These are phyloP conservation scores for Linnemannia schmuckeri DNA, from an alignment of 192 early-diverging fungal genomes.

Conservation along the genomic window DNA sequence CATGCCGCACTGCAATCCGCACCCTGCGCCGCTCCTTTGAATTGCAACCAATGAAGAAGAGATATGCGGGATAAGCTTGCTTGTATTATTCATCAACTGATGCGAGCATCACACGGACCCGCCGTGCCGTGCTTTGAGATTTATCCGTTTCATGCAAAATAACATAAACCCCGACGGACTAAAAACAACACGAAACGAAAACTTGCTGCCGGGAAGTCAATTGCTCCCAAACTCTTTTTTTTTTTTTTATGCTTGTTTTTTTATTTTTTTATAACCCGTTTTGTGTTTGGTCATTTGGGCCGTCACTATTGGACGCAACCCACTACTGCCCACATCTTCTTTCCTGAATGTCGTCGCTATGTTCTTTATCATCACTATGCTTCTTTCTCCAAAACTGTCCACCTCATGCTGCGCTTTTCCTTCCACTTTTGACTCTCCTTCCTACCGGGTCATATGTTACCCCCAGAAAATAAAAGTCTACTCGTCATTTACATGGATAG, in stretches of 20 bases:
- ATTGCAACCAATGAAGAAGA: not conserved
- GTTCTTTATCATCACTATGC: not conserved
- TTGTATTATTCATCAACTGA: not conserved
- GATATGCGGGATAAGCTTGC: not conserved
- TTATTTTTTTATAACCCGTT: not conserved
- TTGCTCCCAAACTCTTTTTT: not conserved
- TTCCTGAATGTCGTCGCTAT: not conserved
- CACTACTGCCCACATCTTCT: not conserved
- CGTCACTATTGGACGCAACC: not conserved
- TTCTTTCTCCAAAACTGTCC: not conserved
- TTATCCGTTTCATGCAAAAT: not conserved
- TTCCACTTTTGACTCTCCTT: not conserved
- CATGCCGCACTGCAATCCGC: not conserved
- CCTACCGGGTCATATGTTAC: not conserved
- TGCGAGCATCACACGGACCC: not conserved
- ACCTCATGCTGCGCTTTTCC: not conserved
- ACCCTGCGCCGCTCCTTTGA: not conserved
- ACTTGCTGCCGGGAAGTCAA: not conserved
- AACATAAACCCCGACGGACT: not conserved
- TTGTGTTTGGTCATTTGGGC: not conserved
- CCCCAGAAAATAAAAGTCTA: not conserved
- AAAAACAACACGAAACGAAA: not conserved
- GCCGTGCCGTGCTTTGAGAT: not conserved
- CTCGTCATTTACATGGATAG: slow-evolving; percentile 59
- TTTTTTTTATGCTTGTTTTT: not conserved